A percentile compares a stretch with the other conserved stretches of the same genome.
phyloP scores from a whole-genome alignment of 495 filamentous ascomycete species.

The Penicillium waksmanii region DNA sequence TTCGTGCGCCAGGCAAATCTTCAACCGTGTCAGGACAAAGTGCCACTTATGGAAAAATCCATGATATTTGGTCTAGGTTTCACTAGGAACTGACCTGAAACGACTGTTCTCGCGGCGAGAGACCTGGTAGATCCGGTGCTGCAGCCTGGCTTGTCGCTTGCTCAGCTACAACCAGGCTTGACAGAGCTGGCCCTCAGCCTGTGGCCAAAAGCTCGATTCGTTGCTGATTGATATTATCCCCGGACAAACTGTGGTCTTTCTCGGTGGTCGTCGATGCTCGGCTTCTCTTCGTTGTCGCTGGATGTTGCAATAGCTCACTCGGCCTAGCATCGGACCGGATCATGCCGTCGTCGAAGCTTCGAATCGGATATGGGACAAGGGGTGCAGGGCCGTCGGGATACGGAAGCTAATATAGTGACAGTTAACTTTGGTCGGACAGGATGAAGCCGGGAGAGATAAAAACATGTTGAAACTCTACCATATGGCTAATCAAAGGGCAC shows the following conservation, averaged over 20 bases:
- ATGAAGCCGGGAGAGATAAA: too few relatives aligned
- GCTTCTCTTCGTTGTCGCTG: background rate
- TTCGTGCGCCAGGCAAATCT: background rate
- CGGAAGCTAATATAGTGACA: too few relatives aligned
- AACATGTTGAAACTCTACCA: too few relatives aligned
- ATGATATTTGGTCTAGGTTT: background rate
- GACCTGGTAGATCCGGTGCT: background rate
- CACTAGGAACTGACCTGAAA: background rate
- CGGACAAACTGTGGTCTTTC: background rate
- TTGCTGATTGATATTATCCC: background rate
- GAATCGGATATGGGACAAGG: too few relatives aligned
- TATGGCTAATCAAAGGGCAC: too few relatives aligned
- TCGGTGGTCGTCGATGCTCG: background rate
- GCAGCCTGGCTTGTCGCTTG: background rate
- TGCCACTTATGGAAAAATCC: too few relatives aligned
- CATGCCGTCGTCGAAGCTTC: too few relatives aligned
- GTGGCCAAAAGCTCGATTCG: background rate
- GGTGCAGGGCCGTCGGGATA: too few relatives aligned
- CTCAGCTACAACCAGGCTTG: background rate
- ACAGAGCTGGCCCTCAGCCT: too few relatives aligned
- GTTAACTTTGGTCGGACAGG: too few relatives aligned
- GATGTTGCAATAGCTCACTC: background rate
- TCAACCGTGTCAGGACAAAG: background rate
- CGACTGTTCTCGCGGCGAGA: background rate
- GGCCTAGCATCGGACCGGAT: background rate